Percentiles rank a stretch among this genome's conserved stretches.
Evolutionary conservation across 495 filamentous ascomycete genomes (phyloP).

Genomic region (Cercophora newfieldiana): DNA sequence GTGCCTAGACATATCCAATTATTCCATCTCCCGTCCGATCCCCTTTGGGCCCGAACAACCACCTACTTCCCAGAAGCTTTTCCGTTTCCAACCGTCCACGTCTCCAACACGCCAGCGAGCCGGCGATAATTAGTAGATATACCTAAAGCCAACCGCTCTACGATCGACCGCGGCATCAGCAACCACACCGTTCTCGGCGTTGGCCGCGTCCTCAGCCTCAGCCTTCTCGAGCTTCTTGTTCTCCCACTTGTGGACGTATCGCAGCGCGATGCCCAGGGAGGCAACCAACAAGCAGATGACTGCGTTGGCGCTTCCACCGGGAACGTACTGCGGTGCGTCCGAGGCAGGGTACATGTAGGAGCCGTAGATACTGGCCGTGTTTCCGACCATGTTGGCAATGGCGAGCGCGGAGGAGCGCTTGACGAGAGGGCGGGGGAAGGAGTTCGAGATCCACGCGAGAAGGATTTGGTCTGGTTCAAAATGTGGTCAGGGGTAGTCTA

Average conservation of each 20-base stretch:
- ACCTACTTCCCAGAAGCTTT: background rate
- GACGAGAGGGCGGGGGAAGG: conserved; percentile 54
- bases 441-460: conserved; percentile 54
- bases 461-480: conserved; percentile 41
- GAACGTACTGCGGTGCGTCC: conserved; percentile 52
- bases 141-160: conserved; percentile 22
- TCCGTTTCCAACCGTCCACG: background rate
- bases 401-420: conserved; percentile 55
- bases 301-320: conserved; percentile 46
- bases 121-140: conserved; percentile 21
- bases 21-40: background rate
- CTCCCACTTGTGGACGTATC: conserved; percentile 44
- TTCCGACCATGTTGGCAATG: conserved; percentile 57
- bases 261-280: conserved; percentile 43
- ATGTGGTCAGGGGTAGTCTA: background rate
- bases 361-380: conserved; percentile 56
- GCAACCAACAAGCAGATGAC: conserved; percentile 47
- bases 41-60: background rate
- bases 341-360: conserved; percentile 56
- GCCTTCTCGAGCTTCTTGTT: conserved; percentile 53
- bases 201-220: conserved; percentile 32
- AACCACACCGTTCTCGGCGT: conserved; percentile 14
- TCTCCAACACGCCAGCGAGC: background rate
- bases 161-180: conserved; percentile 1
- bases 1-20: background rate